Percentiles rank a stretch among this genome's conserved stretches.
Evolutionary conservation across 2,329 filamentous ascomycete genomes (phyloP).

Genomic region (Podosphaera fusca): DNA sequence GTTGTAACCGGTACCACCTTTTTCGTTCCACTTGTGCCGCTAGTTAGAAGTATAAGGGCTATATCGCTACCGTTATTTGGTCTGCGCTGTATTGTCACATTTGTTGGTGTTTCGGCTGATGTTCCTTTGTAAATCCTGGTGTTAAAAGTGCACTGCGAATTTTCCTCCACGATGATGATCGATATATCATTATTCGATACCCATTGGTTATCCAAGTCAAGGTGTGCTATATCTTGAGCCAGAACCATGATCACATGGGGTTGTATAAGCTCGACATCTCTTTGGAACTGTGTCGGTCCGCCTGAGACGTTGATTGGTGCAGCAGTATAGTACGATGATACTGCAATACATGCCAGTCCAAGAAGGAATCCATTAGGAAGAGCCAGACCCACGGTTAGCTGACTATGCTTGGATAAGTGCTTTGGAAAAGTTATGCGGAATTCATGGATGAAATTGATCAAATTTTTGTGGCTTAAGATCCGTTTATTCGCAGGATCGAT

Average conservation of each 20-base stretch:
- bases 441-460: constrained; percentile 15
- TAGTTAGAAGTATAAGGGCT: constrained; percentile 30
- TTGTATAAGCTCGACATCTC: constrained; percentile 25
- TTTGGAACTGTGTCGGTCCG: constrained; percentile 25
- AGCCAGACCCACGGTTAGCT: constrained; percentile 19
- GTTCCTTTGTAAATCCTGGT: background rate
- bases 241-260: constrained; percentile 25
- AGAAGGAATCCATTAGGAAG: constrained; percentile 30
- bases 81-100: background rate
- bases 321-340: constrained; percentile 26
- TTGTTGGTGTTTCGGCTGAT: background rate
- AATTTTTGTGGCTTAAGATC: constrained; percentile 9
- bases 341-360: constrained; percentile 26
- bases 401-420: background rate
- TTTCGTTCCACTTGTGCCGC: constrained; percentile 33
- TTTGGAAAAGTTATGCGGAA: constrained; percentile 15
- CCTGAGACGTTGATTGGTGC: constrained; percentile 28
- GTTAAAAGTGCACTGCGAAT: constrained; percentile 18
- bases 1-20: constrained; percentile 31
- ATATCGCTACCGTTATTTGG: constrained; percentile 24
- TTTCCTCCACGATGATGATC: constrained; percentile 20
- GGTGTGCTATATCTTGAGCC: constrained; percentile 18
- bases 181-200: constrained; percentile 16
- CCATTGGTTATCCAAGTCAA: constrained; percentile 19
- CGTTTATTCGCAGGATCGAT: constrained; percentile 1